These are phyloP conservation scores for Auriscalpium orientale DNA, from an alignment of 768 basidiomycete species.

Conservation along the genomic window DNA sequence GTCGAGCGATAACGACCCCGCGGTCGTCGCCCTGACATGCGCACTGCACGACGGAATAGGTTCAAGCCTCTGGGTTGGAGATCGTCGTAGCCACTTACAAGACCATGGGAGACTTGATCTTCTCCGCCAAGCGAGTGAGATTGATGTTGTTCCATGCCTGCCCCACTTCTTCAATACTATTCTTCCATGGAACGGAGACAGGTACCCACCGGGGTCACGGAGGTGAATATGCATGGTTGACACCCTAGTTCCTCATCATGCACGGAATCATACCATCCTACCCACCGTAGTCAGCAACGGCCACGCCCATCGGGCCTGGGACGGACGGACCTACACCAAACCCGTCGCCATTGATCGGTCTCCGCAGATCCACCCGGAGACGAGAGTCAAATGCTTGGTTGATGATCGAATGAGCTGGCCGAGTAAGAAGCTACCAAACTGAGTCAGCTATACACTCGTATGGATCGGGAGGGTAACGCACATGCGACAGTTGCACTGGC, in stretches of 20 bases:
- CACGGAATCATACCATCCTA: conserved; percentile 92
- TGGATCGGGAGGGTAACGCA: conserved; percentile 24
- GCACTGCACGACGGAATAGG: conserved; percentile 37
- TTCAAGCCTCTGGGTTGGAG: neutral
- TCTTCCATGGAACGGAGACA: neutral
- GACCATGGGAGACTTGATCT: conserved; percentile 92
- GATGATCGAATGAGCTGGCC: conserved; percentile 93
- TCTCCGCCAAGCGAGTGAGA: conserved; percentile 88
- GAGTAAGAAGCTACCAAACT: conserved; percentile 64
- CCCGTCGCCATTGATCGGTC: conserved; percentile 93
- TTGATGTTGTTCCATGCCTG: conserved; percentile 98
- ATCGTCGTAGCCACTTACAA: conserved; percentile 49
- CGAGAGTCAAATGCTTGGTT: conserved; percentile 96
- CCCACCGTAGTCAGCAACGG: too few species aligned
- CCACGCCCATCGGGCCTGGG: too few species aligned
- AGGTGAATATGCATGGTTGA: conserved; percentile 94
- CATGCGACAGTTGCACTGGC: conserved; percentile 87
- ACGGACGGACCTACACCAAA: conserved; percentile 79
- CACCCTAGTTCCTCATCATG: conserved; percentile 76
- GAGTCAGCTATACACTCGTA: neutral
- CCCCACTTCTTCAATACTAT: neutral
- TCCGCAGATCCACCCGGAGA: conserved; percentile 67
- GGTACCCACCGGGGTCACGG: conserved; percentile 76
- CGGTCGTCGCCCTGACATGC: conserved; percentile 91
- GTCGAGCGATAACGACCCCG: conserved; percentile 83